Evolutionary conservation across 2,329 filamentous ascomycete genomes (phyloP).

Genomic region (Stemphylium lycopersici): DNA sequence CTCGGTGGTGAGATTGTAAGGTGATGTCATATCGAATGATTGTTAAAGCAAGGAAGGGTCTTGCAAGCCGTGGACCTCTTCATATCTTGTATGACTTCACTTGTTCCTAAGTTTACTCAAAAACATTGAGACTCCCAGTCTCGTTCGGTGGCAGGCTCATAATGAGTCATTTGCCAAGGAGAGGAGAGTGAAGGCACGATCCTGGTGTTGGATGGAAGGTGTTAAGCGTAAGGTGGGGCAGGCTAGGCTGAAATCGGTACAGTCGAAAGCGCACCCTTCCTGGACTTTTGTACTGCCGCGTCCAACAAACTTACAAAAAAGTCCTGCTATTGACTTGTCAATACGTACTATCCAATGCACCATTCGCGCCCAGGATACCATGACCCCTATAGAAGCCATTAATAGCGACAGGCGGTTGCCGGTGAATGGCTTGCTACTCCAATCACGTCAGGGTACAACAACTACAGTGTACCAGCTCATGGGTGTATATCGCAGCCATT

Average conservation of each 20-base stretch:
- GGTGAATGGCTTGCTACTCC: too few species aligned
- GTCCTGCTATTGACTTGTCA: too few species aligned
- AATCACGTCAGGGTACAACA: too few species aligned
- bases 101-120: too few species aligned
- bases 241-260: neutral
- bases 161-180: constrained; percentile 34
- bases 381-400: too few species aligned
- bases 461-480: neutral
- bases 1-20: constrained; percentile 25
- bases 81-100: neutral
- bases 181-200: neutral
- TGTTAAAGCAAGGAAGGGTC: too few species aligned
- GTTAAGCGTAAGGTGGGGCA: neutral
- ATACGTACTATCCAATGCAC: too few species aligned
- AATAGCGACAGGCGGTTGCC: too few species aligned
- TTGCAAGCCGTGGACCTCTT: neutral
- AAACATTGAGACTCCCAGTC: too few species aligned
- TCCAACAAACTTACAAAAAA: too few species aligned
- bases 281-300: too few species aligned
- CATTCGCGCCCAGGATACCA: too few species aligned
- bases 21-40: neutral
- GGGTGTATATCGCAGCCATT: neutral
- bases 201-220: neutral
- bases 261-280: neutral
- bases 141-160: neutral